Evolutionary conservation across 2,329 filamentous ascomycete species (phyloP).

Genomic region (Aspergillus quadrilineatus): DNA sequence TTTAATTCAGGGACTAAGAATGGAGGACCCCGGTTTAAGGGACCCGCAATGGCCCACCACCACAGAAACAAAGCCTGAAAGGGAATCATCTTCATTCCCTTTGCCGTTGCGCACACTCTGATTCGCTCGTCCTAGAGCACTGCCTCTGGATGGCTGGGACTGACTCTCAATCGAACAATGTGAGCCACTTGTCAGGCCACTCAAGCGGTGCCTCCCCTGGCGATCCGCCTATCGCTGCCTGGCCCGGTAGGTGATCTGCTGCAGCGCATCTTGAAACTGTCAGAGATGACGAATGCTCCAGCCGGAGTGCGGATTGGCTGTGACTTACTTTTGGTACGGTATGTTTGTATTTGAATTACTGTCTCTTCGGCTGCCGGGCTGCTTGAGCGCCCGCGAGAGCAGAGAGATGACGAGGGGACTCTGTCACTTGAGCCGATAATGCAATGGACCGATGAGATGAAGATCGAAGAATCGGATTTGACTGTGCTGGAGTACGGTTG

Average conservation of each 20-base stretch:
- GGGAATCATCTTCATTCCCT: constrained; percentile 17
- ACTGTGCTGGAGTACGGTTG: not conserved
- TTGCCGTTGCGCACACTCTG: not conserved
- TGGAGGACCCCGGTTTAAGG: constrained; percentile 5
- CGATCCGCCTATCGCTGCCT: constrained; percentile 13
- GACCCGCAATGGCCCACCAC: constrained; percentile 14
- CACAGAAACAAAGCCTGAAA: constrained; percentile 8
- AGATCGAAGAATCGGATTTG: not conserved
- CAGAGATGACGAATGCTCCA: constrained; percentile 13
- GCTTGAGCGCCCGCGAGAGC: not conserved
- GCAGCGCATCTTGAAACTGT: constrained; percentile 14
- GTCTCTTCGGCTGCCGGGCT: not conserved
- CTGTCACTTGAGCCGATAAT: no score
- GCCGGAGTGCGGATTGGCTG: not conserved
- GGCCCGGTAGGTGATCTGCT: constrained; percentile 9
- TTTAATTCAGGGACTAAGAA: constrained; percentile 11
- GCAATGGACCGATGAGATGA: no score
- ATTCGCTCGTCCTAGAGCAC: constrained; percentile 1
- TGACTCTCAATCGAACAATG: not conserved
- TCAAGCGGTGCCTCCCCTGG: constrained; percentile 7
- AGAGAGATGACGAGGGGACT: not conserved
- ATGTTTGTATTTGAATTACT: constrained; percentile 2
- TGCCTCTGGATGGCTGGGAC: not conserved
- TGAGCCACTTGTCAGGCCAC: not conserved
- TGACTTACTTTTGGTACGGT: not conserved